phyloP scores from a whole-genome alignment of 805 yeast species.

The Monosporozyma siamensis region DNA sequence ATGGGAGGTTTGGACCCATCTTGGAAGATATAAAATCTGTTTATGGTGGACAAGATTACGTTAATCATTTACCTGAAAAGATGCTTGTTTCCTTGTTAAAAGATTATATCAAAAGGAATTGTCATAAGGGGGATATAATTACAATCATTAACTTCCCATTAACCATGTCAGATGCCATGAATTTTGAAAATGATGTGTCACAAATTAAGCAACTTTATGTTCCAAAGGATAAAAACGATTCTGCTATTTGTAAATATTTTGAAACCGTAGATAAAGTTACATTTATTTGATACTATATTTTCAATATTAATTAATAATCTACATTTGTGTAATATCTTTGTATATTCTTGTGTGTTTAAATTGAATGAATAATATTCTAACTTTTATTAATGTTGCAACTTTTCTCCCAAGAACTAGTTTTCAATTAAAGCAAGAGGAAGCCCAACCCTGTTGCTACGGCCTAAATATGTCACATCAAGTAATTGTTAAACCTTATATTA shows the following conservation, averaged over 20 bases:
- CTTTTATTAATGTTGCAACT: not conserved
- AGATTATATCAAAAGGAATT: conserved; percentile 21
- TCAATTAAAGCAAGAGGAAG: no score
- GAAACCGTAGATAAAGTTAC: conserved; percentile 51
- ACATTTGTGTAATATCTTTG: no score
- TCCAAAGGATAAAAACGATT: conserved; percentile 21
- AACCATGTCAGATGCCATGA: conserved; percentile 54
- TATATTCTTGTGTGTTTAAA: no score
- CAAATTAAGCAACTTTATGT: conserved; percentile 34
- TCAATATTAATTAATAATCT: no score
- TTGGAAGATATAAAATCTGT: conserved; percentile 35
- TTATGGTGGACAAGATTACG: conserved; percentile 21
- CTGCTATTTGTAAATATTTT: conserved; percentile 52
- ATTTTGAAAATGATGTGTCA: conserved; percentile 63
- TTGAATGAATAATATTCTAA: no score
- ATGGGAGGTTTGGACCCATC: conserved; percentile 42
- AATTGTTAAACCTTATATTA: conserved; percentile 35
- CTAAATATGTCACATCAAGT: conserved; percentile 24
- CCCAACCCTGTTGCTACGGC: no score
- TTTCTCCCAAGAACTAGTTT: not conserved
- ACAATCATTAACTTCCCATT: conserved; percentile 52
- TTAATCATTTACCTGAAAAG: conserved; percentile 30
- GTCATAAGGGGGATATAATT: conserved; percentile 35
- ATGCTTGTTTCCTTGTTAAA: conserved; percentile 29
- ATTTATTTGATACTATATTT: no score